Conservation (phyloP, 371 early-diverging fungal genomes). For the Mucor piriformis region DNA sequence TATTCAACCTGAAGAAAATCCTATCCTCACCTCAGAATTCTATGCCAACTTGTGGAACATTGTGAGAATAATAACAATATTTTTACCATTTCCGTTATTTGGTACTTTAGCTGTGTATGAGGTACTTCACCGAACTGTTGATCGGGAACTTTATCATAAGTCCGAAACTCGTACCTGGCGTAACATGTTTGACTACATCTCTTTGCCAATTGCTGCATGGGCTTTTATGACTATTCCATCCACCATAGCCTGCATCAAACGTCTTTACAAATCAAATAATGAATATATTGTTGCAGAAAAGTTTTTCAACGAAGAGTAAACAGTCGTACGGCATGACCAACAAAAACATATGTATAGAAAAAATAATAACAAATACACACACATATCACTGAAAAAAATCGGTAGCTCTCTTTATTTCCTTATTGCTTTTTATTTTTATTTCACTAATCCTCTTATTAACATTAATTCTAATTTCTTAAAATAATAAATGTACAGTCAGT, state of each 20-base stretch:
- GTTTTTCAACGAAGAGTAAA: slow-evolving; percentile 44
- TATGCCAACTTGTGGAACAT: slow-evolving; percentile 49
- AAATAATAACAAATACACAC: neutral
- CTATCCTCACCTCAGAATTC: slow-evolving; percentile 50
- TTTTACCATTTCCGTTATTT: slow-evolving; percentile 52
- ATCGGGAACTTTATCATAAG: slow-evolving; percentile 51
- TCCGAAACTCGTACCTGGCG: slow-evolving; percentile 50
- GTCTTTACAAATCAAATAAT: slow-evolving; percentile 49
- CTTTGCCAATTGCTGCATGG: slow-evolving; percentile 62
- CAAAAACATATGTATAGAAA: neutral
- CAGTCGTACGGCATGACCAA: too few species aligned
- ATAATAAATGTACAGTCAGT: too few species aligned
- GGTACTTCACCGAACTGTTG: slow-evolving; percentile 47
- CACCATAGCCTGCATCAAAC: slow-evolving; percentile 54
- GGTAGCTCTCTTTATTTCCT: too few species aligned
- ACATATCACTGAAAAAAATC: neutral
- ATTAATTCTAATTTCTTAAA: too few species aligned
- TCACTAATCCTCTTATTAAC: too few species aligned
- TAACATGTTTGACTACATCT: slow-evolving; percentile 51
- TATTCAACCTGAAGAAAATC: slow-evolving; percentile 45
- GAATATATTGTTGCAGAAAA: slow-evolving; percentile 61
- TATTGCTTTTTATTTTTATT: too few species aligned
- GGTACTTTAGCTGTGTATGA: slow-evolving; percentile 53
- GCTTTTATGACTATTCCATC: slow-evolving; percentile 61
- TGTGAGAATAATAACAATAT: slow-evolving; percentile 48